Conservation (phyloP, 345 rosid genomes). For the Leavenworthia alabamica region DNA sequence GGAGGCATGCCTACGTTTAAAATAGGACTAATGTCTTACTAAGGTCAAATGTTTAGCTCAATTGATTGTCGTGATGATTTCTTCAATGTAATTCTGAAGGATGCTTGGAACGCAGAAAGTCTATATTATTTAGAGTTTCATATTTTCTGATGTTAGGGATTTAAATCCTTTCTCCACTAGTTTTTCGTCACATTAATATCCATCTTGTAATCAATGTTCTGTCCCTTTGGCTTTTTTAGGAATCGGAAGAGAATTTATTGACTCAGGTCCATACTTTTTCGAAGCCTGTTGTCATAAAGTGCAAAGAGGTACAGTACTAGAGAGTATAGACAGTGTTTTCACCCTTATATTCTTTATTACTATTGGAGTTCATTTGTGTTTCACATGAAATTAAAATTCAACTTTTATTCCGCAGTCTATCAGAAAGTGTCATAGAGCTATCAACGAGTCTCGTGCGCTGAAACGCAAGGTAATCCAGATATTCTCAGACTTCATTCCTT, state of each 20-base stretch:
- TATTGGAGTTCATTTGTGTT: slow-evolving; percentile 4
- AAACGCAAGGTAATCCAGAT: slow-evolving; percentile 74
- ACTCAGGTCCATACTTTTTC: slow-evolving; percentile 52
- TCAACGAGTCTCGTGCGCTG: slow-evolving; percentile 90
- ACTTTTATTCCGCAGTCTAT: slow-evolving; percentile 49
- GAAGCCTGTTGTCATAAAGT: slow-evolving; percentile 61
- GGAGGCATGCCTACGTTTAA: slow-evolving; percentile 4
- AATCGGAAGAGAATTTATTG: slow-evolving; percentile 63
- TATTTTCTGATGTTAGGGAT: slow-evolving; percentile 3
- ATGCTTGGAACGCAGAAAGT: neutral
- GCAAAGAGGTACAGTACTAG: slow-evolving; percentile 72
- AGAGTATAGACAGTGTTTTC: neutral
- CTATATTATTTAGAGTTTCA: neutral
- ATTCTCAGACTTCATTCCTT: slow-evolving; percentile 17
- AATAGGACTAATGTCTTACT: neutral
- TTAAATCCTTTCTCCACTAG: neutral
- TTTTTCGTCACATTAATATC: neutral
- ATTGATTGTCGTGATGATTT: slow-evolving; percentile 10
- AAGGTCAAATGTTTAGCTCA: neutral
- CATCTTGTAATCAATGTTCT: slow-evolving; percentile 17
- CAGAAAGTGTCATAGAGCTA: slow-evolving; percentile 82
- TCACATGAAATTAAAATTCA: neutral
- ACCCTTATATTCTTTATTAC: neutral
- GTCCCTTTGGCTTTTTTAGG: slow-evolving; percentile 46
- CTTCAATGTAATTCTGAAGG: slow-evolving; percentile 1